These are phyloP conservation scores for Osmanthus fragrans DNA, from an alignment of 257 asterid genomes.

Conservation along the genomic window DNA sequence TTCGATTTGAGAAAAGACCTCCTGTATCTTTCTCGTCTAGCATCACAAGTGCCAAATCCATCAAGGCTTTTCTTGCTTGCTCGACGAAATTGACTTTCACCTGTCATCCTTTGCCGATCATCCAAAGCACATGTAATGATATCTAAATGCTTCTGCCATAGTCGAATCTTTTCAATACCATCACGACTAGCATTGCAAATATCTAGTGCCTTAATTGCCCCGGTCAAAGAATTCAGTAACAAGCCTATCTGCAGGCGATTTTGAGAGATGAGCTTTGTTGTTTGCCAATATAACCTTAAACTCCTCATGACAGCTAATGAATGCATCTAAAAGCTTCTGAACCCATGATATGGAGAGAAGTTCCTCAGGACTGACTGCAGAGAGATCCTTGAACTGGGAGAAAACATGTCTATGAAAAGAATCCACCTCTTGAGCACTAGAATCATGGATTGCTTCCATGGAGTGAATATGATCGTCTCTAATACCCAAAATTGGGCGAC, in stretches of 20 bases:
- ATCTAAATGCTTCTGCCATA: constrained; percentile 82
- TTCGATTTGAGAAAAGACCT: constrained; percentile 57
- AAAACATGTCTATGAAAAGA: constrained; percentile 58
- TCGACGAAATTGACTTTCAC: constrained; percentile 81
- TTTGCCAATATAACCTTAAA: constrained; percentile 45
- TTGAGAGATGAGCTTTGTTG: constrained; percentile 45
- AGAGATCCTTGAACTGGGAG: constrained; percentile 56
- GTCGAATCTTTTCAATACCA: constrained; percentile 69
- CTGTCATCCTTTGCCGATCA: constrained; percentile 38
- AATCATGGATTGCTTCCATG: constrained; percentile 44
- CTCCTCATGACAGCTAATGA: constrained; percentile 63
- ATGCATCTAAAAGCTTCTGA: constrained; percentile 61
- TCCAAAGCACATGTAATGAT: constrained; percentile 65
- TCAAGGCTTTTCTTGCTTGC: constrained; percentile 81
- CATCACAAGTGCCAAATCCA: constrained; percentile 83
- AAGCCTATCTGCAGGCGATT: constrained; percentile 58
- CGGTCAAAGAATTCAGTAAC: constrained; percentile 70
- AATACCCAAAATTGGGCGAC: constrained; percentile 68
- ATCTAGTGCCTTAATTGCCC: constrained; percentile 79
- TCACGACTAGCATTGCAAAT: constrained; percentile 86
- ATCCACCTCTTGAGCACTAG: constrained; percentile 43
- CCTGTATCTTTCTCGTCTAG: constrained; percentile 75
- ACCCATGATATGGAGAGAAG: constrained; percentile 86
- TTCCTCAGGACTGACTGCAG: constrained; percentile 50
- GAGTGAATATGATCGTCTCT: constrained; percentile 67